Percentiles rank a stretch among this genome's conserved stretches.
Conservation (phyloP, 805 yeast genomes). For the Tetrapisispora fleetii region DNA sequence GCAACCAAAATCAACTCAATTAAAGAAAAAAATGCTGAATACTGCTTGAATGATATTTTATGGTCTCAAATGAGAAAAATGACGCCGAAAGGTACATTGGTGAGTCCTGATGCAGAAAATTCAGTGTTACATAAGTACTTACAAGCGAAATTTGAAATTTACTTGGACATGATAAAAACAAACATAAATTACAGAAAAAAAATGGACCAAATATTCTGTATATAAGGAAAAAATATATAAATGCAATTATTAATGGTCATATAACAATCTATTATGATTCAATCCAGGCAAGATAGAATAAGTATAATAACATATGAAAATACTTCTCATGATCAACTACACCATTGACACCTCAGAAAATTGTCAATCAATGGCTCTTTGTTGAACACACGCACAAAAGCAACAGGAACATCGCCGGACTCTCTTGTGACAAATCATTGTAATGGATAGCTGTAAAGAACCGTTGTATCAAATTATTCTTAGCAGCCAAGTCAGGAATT, state of each 20-base stretch:
- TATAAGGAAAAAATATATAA: constrained; percentile 1
- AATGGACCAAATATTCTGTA: constrained; percentile 41
- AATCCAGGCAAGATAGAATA: too few species aligned
- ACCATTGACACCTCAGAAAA: too few species aligned
- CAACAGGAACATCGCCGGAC: too few species aligned
- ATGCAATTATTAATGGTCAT: too few species aligned
- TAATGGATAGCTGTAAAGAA: too few species aligned
- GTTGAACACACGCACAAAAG: too few species aligned
- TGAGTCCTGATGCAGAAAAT: constrained; percentile 49
- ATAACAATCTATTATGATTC: too few species aligned
- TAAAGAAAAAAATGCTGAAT: not conserved
- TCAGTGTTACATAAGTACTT: constrained; percentile 64
- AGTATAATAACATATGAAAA: too few species aligned
- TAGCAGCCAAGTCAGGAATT: not conserved
- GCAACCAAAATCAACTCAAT: constrained; percentile 44
- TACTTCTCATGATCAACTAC: too few species aligned
- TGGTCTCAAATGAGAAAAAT: constrained; percentile 83
- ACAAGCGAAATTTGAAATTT: constrained; percentile 71
- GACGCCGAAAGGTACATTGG: constrained; percentile 76
- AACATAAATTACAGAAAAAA: constrained; percentile 67
- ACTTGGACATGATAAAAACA: constrained; percentile 75
- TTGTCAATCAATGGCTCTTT: too few species aligned
- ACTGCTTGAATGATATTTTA: constrained; percentile 31
- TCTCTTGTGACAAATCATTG: too few species aligned
- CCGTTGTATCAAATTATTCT: not conserved